Evolutionary conservation across 208 protist genomes (phyloP).

Genomic region (Wallacemonas rigidus): DNA sequence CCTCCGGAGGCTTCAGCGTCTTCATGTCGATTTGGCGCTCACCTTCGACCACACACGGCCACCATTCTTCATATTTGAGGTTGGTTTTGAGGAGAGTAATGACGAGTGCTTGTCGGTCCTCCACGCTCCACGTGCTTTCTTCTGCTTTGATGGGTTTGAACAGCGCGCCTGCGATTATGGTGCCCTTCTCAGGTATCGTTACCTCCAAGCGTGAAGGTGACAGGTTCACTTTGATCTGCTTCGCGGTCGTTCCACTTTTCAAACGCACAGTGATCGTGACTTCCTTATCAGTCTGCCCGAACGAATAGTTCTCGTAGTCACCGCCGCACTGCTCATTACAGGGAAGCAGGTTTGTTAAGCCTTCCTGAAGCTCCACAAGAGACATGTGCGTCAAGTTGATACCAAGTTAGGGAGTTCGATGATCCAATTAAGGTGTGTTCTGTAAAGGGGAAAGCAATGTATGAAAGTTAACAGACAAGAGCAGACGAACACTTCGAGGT

Average conservation of each 20-base stretch:
- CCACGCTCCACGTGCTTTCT: slow-evolving; percentile 86
- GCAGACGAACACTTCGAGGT: no score
- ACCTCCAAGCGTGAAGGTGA: slow-evolving; percentile 41
- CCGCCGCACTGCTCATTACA: slow-evolving; percentile 85
- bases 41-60: slow-evolving; percentile 67
- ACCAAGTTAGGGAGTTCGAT: no score
- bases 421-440: no score
- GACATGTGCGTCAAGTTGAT: slow-evolving; percentile 40
- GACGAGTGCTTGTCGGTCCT: slow-evolving; percentile 64
- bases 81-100: slow-evolving; percentile 83
- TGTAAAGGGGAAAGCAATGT: no score
- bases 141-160: slow-evolving; percentile 78
- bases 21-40: slow-evolving; percentile 91
- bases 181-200: slow-evolving; percentile 39
- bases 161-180: slow-evolving; percentile 68
- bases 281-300: slow-evolving; percentile 79
- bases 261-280: slow-evolving; percentile 72
- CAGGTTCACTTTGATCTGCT: slow-evolving; percentile 68
- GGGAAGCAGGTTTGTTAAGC: slow-evolving; percentile 67
- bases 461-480: no score
- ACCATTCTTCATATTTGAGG: slow-evolving; percentile 88
- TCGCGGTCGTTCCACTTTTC: slow-evolving; percentile 43
- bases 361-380: slow-evolving; percentile 57
- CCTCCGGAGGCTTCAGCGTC: slow-evolving; percentile 76
- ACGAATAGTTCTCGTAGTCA: slow-evolving; percentile 78